Evolutionary conservation across 768 basidiomycete species (phyloP).

Genomic region (Lentinula lateritia): DNA sequence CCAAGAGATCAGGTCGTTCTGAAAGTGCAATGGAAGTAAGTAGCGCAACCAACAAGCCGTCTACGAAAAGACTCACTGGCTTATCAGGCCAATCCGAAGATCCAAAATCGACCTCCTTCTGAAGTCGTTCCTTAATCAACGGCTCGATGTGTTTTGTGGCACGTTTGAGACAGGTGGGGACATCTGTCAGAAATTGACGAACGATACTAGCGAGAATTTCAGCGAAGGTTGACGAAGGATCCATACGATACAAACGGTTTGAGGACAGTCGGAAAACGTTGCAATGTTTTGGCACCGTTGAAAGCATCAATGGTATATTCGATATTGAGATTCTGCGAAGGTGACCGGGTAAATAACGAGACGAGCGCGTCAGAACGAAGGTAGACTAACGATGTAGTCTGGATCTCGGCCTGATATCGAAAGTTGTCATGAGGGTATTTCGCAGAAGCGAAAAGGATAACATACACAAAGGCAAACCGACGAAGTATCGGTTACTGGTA

Average conservation of each 20-base stretch:
- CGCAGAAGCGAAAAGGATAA: background rate
- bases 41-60: background rate
- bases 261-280: slow-evolving; percentile 28
- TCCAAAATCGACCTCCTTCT: slow-evolving; percentile 22
- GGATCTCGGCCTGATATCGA: background rate
- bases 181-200: slow-evolving; percentile 1
- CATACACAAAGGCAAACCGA: slow-evolving; percentile 10
- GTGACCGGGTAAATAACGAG: background rate
- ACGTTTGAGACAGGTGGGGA: background rate
- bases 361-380: background rate
- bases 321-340: slow-evolving; percentile 1
- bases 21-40: background rate
- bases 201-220: background rate
- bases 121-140: slow-evolving; percentile 25
- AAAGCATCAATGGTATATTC: slow-evolving; percentile 28
- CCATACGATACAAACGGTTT: slow-evolving; percentile 28
- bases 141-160: slow-evolving; percentile 22
- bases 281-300: slow-evolving; percentile 20
- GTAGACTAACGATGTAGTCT: background rate
- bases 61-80: slow-evolving; percentile 18
- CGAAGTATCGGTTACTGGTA: slow-evolving; percentile 9
- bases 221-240: background rate
- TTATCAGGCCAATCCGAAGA: slow-evolving; percentile 22
- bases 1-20: slow-evolving; percentile 8
- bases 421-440: background rate